Conservation (phyloP, 257 asterid genomes). For the Solanum tarijense region DNA sequence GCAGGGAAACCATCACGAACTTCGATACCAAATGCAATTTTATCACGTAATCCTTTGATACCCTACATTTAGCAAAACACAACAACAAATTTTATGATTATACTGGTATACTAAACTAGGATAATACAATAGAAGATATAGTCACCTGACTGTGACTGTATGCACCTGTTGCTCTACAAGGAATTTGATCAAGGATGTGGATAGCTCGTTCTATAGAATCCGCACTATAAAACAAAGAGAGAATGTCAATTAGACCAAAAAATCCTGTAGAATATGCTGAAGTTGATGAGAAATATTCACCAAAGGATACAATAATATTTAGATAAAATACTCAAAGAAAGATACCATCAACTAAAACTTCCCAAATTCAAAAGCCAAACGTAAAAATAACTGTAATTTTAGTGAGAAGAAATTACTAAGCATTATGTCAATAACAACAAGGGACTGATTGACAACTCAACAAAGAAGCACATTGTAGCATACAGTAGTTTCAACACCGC, state of each 20-base stretch:
- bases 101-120: background rate
- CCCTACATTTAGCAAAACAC: slow-evolving; percentile 39
- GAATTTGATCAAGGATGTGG: slow-evolving; percentile 87
- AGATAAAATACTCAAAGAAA: background rate
- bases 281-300: background rate
- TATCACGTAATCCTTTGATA: slow-evolving; percentile 78
- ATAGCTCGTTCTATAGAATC: slow-evolving; percentile 82
- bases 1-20: slow-evolving; percentile 97
- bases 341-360: background rate
- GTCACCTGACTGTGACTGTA: slow-evolving; percentile 92
- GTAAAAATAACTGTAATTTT: background rate
- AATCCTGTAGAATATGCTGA: background rate
- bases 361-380: background rate
- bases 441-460: background rate
- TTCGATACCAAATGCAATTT: slow-evolving; percentile 86
- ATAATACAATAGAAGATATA: background rate
- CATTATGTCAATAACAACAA: background rate
- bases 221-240: slow-evolving; percentile 38
- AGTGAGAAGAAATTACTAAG: background rate
- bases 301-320: background rate
- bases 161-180: slow-evolving; percentile 97
- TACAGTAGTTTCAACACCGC: background rate
- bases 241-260: background rate
- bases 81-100: background rate
- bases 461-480: background rate